A percentile compares a stretch with the other conserved stretches of the same genome.
These are phyloP conservation scores for Myrica gale DNA, from an alignment of 306 rosid genomes.

Conservation along the genomic window DNA sequence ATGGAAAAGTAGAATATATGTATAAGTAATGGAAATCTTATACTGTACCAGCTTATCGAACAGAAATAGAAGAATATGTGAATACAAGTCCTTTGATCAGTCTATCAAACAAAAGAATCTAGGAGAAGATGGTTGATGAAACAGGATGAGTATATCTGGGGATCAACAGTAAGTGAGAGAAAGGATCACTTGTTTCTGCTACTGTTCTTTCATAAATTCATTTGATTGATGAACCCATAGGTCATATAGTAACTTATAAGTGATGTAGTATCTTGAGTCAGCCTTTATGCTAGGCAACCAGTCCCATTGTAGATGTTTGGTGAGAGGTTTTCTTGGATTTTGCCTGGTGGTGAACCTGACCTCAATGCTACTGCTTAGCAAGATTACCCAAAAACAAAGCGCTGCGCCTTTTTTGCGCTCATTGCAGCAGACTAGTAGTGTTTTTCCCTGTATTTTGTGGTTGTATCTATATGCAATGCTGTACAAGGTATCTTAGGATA, in stretches of 20 bases:
- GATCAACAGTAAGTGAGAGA: neutral
- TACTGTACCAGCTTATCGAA: neutral
- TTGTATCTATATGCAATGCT: neutral
- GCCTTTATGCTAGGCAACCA: neutral
- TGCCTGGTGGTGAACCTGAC: neutral
- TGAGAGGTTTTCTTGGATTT: neutral
- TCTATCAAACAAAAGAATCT: neutral
- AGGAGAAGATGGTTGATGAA: neutral
- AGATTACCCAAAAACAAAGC: neutral
- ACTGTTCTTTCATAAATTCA: neutral
- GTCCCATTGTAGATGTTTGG: neutral
- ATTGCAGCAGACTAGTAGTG: too few relatives aligned
- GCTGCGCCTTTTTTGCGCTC: neutral
- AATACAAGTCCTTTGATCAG: neutral
- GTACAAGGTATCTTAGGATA: neutral
- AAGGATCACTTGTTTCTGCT: neutral
- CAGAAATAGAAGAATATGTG: neutral
- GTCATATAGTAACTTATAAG: neutral
- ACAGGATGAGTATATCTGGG: neutral
- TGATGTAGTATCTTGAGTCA: neutral
- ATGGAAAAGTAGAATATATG: neutral
- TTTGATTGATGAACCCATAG: conserved; percentile 3
- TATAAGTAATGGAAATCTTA: neutral
- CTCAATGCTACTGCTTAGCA: neutral
- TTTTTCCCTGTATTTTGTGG: neutral